These are phyloP conservation scores for Lachnellula occidentalis DNA, from an alignment of 2,329 filamentous ascomycete species.

Conservation along the genomic window DNA sequence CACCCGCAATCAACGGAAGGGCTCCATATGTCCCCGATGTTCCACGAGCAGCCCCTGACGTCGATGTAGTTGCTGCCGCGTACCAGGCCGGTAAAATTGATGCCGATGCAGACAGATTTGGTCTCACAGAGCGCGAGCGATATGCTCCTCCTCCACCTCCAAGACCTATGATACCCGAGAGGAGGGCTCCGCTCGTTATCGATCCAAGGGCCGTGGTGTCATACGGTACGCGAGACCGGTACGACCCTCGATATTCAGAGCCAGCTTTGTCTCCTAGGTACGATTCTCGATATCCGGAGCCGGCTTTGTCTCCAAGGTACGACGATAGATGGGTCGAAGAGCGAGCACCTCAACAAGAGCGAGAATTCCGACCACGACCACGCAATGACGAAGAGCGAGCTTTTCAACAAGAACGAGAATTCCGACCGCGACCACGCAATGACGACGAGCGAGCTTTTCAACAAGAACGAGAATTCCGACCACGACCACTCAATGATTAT, in stretches of 20 bases:
- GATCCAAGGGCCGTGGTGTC: slow-evolving; percentile 1
- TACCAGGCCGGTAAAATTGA: slow-evolving; percentile 25
- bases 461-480: slow-evolving; percentile 4
- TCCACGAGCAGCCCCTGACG: slow-evolving; percentile 9
- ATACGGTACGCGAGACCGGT: slow-evolving; percentile 8
- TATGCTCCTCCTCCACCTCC: slow-evolving; percentile 7
- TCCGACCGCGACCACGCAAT: too few relatives aligned
- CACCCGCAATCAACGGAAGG: background rate
- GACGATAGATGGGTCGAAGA: slow-evolving; percentile 15
- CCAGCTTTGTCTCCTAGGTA: slow-evolving; percentile 2
- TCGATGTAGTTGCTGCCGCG: slow-evolving; percentile 20
- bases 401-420: background rate
- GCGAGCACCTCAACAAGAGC: background rate
- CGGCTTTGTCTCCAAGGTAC: slow-evolving; percentile 1
- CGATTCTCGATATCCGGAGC: slow-evolving; percentile 17
- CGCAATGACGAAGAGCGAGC: slow-evolving; percentile 7
- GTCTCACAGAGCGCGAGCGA: slow-evolving; percentile 9
- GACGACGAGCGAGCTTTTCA: slow-evolving; percentile 7
- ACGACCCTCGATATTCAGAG: slow-evolving; percentile 11
- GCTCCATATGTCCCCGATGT: slow-evolving; percentile 19
- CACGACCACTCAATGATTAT: background rate
- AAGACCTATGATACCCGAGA: slow-evolving; percentile 6
- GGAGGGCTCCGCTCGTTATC: background rate
- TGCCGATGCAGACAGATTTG: slow-evolving; percentile 21
- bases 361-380: slow-evolving; percentile 4